These are phyloP conservation scores for Crucihimalaya himalaica DNA, from an alignment of 345 rosid genomes.

Conservation along the genomic window DNA sequence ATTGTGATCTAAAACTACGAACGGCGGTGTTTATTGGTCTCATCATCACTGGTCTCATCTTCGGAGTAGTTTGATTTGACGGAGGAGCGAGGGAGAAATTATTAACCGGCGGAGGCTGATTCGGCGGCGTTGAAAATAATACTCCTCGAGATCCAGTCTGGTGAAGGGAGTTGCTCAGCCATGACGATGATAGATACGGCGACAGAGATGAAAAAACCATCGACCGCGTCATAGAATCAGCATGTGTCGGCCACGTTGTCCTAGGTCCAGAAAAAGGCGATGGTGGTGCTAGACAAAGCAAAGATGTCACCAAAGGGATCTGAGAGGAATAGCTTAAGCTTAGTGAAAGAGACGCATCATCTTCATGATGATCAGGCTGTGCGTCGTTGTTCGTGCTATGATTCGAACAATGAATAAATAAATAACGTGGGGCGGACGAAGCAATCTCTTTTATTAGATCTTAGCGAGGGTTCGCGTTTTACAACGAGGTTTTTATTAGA, in stretches of 20 bases:
- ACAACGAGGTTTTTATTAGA: too few species aligned
- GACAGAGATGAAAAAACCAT: too few species aligned
- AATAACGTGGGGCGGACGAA: too few species aligned
- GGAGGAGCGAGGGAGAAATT: not conserved
- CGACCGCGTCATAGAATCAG: not conserved
- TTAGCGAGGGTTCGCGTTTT: too few species aligned
- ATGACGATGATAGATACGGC: not conserved
- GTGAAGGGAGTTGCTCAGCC: not conserved
- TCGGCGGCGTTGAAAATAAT: not conserved
- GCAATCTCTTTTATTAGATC: too few species aligned
- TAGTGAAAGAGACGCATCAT: not conserved
- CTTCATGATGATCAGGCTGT: not conserved
- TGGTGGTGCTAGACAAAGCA: slow-evolving; percentile 10
- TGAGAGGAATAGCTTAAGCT: slow-evolving; percentile 13
- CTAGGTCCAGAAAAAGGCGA: not conserved
- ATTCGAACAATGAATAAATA: too few species aligned
- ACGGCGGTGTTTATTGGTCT: not conserved
- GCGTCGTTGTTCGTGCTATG: too few species aligned
- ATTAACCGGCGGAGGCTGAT: not conserved
- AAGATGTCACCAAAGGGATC: not conserved
- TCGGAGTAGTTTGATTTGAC: not conserved
- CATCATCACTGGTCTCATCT: too few species aligned
- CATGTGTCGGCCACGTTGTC: not conserved
- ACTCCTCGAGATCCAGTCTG: not conserved
- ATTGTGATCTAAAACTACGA: slow-evolving; percentile 2